Evolutionary conservation across 164 flowering plant species (phyloP), one percentile per base, ranked within the genome.

Genomic region (Magnolia changhungtana): DNA sequence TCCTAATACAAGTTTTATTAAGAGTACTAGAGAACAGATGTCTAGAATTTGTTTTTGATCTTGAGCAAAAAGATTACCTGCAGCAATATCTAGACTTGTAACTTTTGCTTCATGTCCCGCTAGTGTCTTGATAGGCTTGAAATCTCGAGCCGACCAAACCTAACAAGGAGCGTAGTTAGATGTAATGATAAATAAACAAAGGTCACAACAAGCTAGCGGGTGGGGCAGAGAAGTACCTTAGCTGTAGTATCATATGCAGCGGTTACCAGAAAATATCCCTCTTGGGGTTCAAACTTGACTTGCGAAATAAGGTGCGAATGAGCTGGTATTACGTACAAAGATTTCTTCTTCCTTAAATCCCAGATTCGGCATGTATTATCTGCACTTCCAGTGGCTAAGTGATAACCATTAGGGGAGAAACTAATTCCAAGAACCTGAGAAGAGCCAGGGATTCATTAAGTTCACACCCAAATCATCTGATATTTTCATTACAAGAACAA

Each of bases 111-210:
- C 99, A 75, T 96, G 99, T 24, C 90, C 98, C 61, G 96, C 86
- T 20, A 96, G 83, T 58, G 94, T 85, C 85, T 90, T 96, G 59
- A 96, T 87, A 77, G 87, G 98, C 87, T 86, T 90, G 79, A 91
- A 94, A 82, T 96, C 99, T 78, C 91, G 84, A 61, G 93, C 93
- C 8, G 99, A 94, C 99, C 99, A 96, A 13, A 96, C 87, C 98
- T 96, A 82, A 63, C 2, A 31, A 79, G 19, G 81, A 19, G 4
- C 20, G 74, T 3, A 63, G 23, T 50, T 18, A 76, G 7, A 71
- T 24, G 71, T 31, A 73, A 76, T 50, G 29, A 14, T 68, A 45
- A 16, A 31, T 14, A 29, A 55, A 70, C 0, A 4, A 8, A 71
- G 13, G 37, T 11, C 61, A 55, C 61, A 11, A 55, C 1, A 59